Conservation (phyloP, 306 rosid genomes). For the Comarum palustre region DNA sequence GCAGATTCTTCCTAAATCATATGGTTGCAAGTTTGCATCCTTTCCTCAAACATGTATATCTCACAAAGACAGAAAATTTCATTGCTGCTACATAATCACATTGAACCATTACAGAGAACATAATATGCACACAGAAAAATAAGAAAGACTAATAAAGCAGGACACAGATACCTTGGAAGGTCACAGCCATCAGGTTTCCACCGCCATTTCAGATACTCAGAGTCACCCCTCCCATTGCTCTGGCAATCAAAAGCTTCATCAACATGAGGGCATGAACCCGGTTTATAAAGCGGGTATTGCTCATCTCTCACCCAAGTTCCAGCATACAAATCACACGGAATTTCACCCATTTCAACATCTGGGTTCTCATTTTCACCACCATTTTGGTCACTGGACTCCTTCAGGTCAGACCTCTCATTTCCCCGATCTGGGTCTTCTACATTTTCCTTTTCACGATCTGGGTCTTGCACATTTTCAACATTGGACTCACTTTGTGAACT, state of each 20-base stretch:
- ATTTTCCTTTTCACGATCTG: not conserved
- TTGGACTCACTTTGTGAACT: conserved; percentile 10
- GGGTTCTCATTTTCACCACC: conserved; percentile 12
- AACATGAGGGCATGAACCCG: conserved; percentile 86
- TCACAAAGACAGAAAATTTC: not conserved
- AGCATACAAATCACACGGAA: conserved; percentile 58
- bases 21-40: not conserved
- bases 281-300: conserved; percentile 57
- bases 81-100: not conserved
- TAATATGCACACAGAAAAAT: not conserved
- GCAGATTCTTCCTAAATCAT: not conserved
- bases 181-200: conserved; percentile 88
- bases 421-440: not conserved
- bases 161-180: conserved; percentile 63
- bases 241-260: conserved; percentile 89
- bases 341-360: conserved; percentile 23
- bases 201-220: conserved; percentile 71
- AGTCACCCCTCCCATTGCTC: conserved; percentile 64
- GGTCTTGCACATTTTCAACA: conserved; percentile 3
- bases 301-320: conserved; percentile 85
- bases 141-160: not conserved
- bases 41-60: not conserved
- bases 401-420: not conserved
- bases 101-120: not conserved
- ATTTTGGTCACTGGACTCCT: conserved; percentile 11